Conservation (phyloP, 2,329 filamentous ascomycete species). For the Zalaria sp. region DNA sequence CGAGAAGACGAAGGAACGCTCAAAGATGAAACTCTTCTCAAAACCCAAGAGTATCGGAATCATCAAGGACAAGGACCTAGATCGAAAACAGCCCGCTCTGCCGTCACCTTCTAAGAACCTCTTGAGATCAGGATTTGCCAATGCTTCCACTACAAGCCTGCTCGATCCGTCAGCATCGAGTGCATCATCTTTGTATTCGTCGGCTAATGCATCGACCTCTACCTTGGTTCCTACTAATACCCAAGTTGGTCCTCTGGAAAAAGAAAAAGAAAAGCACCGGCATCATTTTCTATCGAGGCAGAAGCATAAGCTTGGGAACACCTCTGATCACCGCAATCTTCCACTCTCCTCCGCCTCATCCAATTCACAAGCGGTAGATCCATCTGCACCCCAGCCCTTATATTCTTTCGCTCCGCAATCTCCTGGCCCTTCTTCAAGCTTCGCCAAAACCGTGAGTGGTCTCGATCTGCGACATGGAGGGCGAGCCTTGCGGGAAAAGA, state of each 20-base stretch:
- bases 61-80: slow-evolving; percentile 50
- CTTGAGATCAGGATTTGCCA: slow-evolving; percentile 47
- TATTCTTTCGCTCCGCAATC: slow-evolving; percentile 71
- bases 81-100: slow-evolving; percentile 47
- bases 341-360: slow-evolving; percentile 63
- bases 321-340: slow-evolving; percentile 54
- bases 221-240: slow-evolving; percentile 51
- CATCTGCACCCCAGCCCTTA: slow-evolving; percentile 57
- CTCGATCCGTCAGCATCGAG: slow-evolving; percentile 43
- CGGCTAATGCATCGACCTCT: slow-evolving; percentile 62
- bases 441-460: slow-evolving; percentile 71
- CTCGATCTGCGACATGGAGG: slow-evolving; percentile 67
- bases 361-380: slow-evolving; percentile 63
- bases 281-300: slow-evolving; percentile 69
- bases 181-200: slow-evolving; percentile 52
- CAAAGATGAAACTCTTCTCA: slow-evolving; percentile 71
- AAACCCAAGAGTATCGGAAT: slow-evolving; percentile 62
- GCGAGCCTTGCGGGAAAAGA: slow-evolving; percentile 62
- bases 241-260: slow-evolving; percentile 22
- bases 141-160: slow-evolving; percentile 56
- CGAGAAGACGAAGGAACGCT: slow-evolving; percentile 53
- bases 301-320: slow-evolving; percentile 61
- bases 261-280: slow-evolving; percentile 59
- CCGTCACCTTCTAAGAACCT: slow-evolving; percentile 55
- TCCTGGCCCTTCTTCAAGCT: slow-evolving; percentile 51